Percentiles rank a stretch among this genome's conserved stretches.
Conservation (phyloP, 2,329 filamentous ascomycete genomes). For the Aureobasidium sp. region DNA sequence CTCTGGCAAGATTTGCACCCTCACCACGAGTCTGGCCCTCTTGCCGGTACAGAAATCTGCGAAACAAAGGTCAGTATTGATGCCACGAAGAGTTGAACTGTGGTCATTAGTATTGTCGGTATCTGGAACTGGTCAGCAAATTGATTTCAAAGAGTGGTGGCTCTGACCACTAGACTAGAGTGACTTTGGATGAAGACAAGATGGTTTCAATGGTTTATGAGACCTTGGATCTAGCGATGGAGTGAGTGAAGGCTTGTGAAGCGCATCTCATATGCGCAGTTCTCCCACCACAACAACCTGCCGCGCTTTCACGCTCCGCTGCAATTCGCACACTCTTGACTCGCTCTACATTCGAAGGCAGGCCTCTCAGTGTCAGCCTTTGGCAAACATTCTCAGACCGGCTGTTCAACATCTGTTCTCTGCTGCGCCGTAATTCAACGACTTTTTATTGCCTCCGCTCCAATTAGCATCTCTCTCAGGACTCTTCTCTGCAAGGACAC, state of each 20-base stretch:
- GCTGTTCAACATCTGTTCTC: not conserved
- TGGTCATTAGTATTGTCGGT: not conserved
- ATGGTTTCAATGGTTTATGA: not conserved
- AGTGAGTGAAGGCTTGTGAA: not conserved
- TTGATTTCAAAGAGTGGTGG: not conserved
- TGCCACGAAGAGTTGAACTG: not conserved
- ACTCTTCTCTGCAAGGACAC: not conserved
- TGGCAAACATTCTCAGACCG: not conserved
- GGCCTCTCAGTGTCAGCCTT: not conserved
- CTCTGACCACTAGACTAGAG: constrained; percentile 1
- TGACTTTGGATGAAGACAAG: not conserved
- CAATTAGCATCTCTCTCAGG: not conserved
- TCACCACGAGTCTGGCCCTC: not conserved
- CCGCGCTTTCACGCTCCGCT: not conserved
- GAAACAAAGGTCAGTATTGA: not conserved
- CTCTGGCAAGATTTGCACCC: not conserved
- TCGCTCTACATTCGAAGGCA: not conserved
- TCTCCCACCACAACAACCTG: not conserved
- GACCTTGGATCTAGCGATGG: too few relatives aligned
- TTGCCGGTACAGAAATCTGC: not conserved
- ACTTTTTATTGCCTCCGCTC: not conserved
- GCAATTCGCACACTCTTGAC: not conserved
- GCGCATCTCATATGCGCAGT: not conserved
- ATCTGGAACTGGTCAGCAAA: not conserved
- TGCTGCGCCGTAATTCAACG: not conserved